These are phyloP conservation scores for Parathielavia appendiculata DNA, from an alignment of 495 filamentous ascomycete genomes.

Conservation along the genomic window DNA sequence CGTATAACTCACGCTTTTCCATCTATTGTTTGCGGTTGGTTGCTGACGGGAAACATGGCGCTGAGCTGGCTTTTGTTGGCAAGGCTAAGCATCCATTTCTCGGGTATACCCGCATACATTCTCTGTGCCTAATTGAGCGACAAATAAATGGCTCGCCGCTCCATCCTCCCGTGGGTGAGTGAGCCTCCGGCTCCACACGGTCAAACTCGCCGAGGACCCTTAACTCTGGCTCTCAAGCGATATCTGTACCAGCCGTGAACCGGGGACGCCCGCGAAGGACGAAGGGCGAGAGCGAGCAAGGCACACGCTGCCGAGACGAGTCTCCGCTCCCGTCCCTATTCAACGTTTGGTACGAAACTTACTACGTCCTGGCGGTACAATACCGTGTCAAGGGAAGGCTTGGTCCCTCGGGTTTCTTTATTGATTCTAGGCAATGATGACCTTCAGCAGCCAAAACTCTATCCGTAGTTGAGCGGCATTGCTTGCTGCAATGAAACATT, in stretches of 20 bases:
- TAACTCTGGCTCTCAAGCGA: not conserved
- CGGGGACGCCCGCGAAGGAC: conserved; percentile 16
- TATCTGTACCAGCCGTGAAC: conserved; percentile 13
- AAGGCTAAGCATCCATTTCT: not conserved
- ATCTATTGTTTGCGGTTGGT: not conserved
- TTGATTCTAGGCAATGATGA: conserved; percentile 9
- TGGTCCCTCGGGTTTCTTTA: not conserved
- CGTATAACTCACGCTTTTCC: not conserved
- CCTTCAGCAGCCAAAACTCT: conserved; percentile 4
- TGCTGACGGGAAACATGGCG: not conserved
- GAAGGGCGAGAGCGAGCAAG: conserved; percentile 13
- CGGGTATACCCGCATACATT: conserved; percentile 7
- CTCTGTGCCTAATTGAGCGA: conserved; percentile 14
- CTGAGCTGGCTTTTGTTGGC: not conserved
- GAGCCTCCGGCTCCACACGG: conserved; percentile 17
- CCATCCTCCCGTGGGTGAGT: conserved; percentile 16
- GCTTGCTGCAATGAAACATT: not conserved
- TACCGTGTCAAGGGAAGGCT: conserved; percentile 5
- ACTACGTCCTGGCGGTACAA: not conserved
- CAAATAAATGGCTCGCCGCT: conserved; percentile 22
- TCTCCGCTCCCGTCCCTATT: not conserved
- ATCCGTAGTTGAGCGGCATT: conserved; percentile 12
- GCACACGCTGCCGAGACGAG: not conserved
- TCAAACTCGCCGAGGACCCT: conserved; percentile 15
- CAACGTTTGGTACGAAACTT: not conserved